Evolutionary conservation across 805 yeast species (phyloP), one percentile per base, ranked within the genome.

Genomic region (Yarrowia keelungensis): DNA sequence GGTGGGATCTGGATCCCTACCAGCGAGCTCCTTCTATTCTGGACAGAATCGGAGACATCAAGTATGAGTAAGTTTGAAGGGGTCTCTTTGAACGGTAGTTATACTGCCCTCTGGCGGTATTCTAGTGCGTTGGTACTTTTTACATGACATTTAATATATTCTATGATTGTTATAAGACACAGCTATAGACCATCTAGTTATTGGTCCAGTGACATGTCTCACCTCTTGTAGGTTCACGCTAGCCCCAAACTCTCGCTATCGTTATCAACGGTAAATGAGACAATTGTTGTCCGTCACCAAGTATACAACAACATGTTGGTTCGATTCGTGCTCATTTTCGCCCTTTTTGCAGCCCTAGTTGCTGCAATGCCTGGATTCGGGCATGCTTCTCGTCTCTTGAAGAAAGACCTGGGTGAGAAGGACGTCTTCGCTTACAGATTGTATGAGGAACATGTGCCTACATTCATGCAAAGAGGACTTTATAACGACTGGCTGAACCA

Each of bases 1-100:
- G 89, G 79, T 83, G 85, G 75, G 76, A 80, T 56, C 78, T 91
- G 68, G 98, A 95, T 75, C 95, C 96, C 1, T 92, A 89, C 72
- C 78, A 92, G 62, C 87, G 99, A 77, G 86, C 89, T 51, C 87
- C 92, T 71, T 87, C 92, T 46, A 80, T 87, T 47, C 91, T 86
- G 74, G 99, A 95, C 78, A 85, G 97, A 74, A 81, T 84, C 68
- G 93, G 95, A 19, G 71, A 78, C 32, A 76, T 87, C 43, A 91
- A 89, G 54, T 45, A 45, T 9, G 51, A 59, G 41, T 59, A 59
- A 15, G 14, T 3, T 4, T 15, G 53, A 26, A 10, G 10, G 39
- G 39, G 16, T 8, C 36, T 8, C n/a, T 15, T 26, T 26, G 32
- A 26, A 26, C 32, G 32, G 32, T 26, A 26, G 32, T 3, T 5